Evolutionary conservation across 805 yeast species (phyloP).

Genomic region (Diddensiella transvaalensis): DNA sequence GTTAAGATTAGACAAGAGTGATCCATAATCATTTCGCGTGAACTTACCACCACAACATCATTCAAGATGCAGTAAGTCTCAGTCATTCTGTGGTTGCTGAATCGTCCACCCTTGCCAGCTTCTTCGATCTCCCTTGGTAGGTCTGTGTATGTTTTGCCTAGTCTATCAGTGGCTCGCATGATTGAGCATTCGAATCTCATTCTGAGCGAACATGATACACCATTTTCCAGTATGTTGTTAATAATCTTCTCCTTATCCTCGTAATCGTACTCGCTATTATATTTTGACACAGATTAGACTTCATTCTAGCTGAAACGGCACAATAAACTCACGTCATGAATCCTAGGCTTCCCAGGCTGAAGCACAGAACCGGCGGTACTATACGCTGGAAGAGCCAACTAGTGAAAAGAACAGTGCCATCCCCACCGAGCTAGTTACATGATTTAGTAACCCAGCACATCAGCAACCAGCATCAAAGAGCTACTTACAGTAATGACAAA

Average conservation of each 20-base stretch:
- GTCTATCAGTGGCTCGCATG: constrained; percentile 33
- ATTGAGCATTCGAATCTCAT: constrained; percentile 51
- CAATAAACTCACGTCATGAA: constrained; percentile 56
- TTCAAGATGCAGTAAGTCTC: constrained; percentile 43
- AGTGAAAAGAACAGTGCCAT: constrained; percentile 89
- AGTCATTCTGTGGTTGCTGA: constrained; percentile 28
- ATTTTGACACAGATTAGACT: no score
- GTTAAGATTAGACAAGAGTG: background rate
- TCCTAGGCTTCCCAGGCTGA: constrained; percentile 87
- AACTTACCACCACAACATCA: constrained; percentile 41
- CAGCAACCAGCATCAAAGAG: constrained; percentile 29
- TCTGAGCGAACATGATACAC: constrained; percentile 46
- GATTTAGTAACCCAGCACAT: constrained; percentile 60
- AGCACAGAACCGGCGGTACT: constrained; percentile 90
- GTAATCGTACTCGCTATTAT: constrained; percentile 51
- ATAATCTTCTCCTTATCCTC: constrained; percentile 37
- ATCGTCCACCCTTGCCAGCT: constrained; percentile 19
- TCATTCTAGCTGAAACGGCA: no score
- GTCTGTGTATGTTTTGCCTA: constrained; percentile 19
- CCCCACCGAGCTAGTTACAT: constrained; percentile 71
- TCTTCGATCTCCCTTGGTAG: constrained; percentile 29
- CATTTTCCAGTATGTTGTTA: constrained; percentile 37
- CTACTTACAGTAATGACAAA: constrained; percentile 57
- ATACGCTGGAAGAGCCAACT: constrained; percentile 78
- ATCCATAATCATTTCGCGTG: background rate